phyloP scores from a whole-genome alignment of 2,329 filamentous ascomycete species.

The Apiospora aurea region DNA sequence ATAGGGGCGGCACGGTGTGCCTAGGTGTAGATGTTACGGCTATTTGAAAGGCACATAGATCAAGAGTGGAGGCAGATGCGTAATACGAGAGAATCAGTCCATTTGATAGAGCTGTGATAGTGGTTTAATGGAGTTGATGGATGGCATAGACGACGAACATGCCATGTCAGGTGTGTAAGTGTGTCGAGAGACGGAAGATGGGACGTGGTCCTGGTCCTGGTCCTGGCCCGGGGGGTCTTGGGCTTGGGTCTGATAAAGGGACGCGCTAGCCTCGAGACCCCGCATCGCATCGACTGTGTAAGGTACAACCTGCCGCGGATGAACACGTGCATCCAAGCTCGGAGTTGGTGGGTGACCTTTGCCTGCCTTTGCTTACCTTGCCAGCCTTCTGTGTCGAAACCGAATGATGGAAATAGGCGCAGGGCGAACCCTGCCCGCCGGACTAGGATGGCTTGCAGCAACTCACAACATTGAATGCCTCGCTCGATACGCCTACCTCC shows the following conservation, averaged over 20 bases:
- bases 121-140: not conserved
- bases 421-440: not conserved
- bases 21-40: not conserved
- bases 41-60: slow-evolving; percentile 11
- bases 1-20: slow-evolving; percentile 22
- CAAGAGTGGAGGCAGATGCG: slow-evolving; percentile 1
- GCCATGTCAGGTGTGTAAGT: slow-evolving; percentile 7
- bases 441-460: not conserved
- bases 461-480: not conserved
- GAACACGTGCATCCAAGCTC: slow-evolving; percentile 11
- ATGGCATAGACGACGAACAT: slow-evolving; percentile 19
- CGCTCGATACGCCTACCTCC: not conserved
- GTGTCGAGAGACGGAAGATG: slow-evolving; percentile 8
- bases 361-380: not conserved
- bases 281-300: slow-evolving; percentile 20
- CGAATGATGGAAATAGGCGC: not conserved
- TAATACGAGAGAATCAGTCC: slow-evolving; percentile 4
- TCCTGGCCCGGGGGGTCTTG: not conserved
- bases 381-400: not conserved
- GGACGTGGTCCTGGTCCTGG: slow-evolving; percentile 2
- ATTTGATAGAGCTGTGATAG: not conserved
- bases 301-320: slow-evolving; percentile 10
- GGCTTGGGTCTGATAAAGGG: slow-evolving; percentile 17
- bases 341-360: not conserved
- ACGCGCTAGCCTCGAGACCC: slow-evolving; percentile 18